These are phyloP conservation scores for Escovopsis sp. DNA, from an alignment of 2,329 filamentous ascomycete species.

Conservation along the genomic window DNA sequence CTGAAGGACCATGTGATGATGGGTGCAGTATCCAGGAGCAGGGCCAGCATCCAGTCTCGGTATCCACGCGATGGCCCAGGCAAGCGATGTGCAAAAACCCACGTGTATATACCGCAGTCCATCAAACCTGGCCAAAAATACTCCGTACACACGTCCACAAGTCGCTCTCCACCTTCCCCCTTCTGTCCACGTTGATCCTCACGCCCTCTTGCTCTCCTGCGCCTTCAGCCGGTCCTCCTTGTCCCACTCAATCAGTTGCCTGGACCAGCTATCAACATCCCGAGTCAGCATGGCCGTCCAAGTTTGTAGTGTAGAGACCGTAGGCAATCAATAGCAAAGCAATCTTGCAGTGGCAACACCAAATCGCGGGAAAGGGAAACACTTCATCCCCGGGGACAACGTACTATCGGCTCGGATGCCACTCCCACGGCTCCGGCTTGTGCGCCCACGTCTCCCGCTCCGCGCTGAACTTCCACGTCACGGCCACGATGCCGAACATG, in stretches of 20 bases:
- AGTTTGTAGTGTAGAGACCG: no score
- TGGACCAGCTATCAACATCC: slow-evolving; percentile 24
- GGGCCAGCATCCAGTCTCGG: no score
- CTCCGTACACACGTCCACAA: no score
- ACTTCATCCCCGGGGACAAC: slow-evolving; percentile 22
- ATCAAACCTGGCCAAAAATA: no score
- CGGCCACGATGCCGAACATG: slow-evolving; percentile 50
- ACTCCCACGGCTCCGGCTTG: slow-evolving; percentile 62
- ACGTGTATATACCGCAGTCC: no score
- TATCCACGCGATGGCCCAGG: no score
- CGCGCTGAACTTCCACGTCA: slow-evolving; percentile 58
- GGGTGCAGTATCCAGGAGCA: no score
- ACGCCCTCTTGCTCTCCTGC: slow-evolving; percentile 14
- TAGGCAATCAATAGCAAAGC: no score
- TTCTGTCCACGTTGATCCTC: slow-evolving; percentile 1
- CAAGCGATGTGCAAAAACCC: no score
- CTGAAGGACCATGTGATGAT: no score
- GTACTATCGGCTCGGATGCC: slow-evolving; percentile 75
- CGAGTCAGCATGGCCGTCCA: slow-evolving; percentile 3
- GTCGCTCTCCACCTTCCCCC: no score
- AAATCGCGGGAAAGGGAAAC: background rate
- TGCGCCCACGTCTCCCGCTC: slow-evolving; percentile 56
- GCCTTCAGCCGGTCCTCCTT: slow-evolving; percentile 24
- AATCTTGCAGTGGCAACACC: no score
- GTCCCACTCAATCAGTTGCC: slow-evolving; percentile 29